Percentiles rank a stretch among this genome's conserved stretches.
Conservation (phyloP, 148 eudicot genomes). For the Euryodendron excelsum region DNA sequence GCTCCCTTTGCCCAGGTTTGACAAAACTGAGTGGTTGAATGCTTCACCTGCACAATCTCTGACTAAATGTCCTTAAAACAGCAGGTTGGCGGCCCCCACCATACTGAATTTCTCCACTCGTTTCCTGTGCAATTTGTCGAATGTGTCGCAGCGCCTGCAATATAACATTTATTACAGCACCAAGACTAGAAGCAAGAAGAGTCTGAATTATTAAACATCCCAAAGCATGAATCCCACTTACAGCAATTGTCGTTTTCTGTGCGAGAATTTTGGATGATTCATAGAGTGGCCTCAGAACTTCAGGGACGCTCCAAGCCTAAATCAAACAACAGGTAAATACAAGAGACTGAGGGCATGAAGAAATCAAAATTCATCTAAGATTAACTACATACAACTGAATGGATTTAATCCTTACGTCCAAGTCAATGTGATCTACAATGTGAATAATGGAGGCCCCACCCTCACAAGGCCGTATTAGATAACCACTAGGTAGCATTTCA, state of each 20-base stretch:
- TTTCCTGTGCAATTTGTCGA: conserved; percentile 61
- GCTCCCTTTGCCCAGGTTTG: neutral
- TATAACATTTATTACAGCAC: neutral
- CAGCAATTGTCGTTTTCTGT: conserved; percentile 64
- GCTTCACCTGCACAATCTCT: conserved; percentile 51
- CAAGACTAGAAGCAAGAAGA: neutral
- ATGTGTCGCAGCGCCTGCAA: conserved; percentile 58
- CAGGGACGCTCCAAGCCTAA: conserved; percentile 59
- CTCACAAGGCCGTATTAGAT: conserved; percentile 55
- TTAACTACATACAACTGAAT: neutral
- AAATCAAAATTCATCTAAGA: neutral
- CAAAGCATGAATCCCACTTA: conserved; percentile 23
- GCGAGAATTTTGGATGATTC: conserved; percentile 65
- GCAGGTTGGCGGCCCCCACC: conserved; percentile 58
- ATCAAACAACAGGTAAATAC: neutral
- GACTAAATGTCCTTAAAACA: conserved; percentile 58
- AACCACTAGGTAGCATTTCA: conserved; percentile 65
- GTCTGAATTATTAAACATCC: neutral
- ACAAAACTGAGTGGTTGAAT: neutral
- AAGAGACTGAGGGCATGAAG: neutral
- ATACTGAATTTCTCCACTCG: conserved; percentile 51
- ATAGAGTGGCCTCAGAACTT: conserved; percentile 61
- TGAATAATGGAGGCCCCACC: conserved; percentile 65
- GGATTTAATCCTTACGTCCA: conserved; percentile 39
- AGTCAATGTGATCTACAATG: conserved; percentile 58